Base-by-base conservation (phyloP, 352 stramenopile genomes). In the Phytophthora hybrid region DNA sequence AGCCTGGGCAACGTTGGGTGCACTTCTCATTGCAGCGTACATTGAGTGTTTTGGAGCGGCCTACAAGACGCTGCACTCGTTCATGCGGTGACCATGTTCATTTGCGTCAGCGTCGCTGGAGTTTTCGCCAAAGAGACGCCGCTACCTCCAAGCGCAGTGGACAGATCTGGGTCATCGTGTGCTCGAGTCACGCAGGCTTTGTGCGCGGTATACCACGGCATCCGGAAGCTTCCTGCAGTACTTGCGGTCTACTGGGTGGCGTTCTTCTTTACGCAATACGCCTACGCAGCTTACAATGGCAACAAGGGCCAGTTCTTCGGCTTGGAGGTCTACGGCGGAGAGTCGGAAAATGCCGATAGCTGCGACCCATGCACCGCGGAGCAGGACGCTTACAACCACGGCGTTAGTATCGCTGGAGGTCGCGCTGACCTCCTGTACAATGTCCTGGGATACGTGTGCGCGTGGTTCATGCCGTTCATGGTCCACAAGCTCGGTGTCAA, bases 231-330 rank as follows among this genome's bases (percentile, higher is more conserved):
- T 13, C 73, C 79, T 13, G 4, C 11, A n/a, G 63, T 72, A 1
- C 71, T 87, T 0, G 71, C 41, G 5, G 49, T 84, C 14, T 89
- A 84, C 63, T 72, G 59, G 66, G 34, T 76, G 11, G 69, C 70
- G 34, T 80, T 87, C 49, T 81, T 86, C 66, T 73, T 81, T 26
- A 49, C 77, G 1, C 68, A 81, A 55, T 89, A 84, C 46, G 82
- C 79, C 8, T 89, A 74, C 59, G 83, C 79, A 5, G 66, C 84
- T 1, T 91, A 91, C 78, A 90, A 89, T 63, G 77, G 80, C 55
- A 84, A 80, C 69, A 91, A 91, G 55, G 82, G 84, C 0, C 80
- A 90, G 59, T 90, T 89, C 67, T 88, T 89, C 58, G 84, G 84
- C 16, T 52, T 89, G 19, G 73, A 86, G 47, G 84, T 91, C 16